Evolutionary conservation across 139 green algal genomes (phyloP).

Genomic region (Auxenochlorella pyrenoidosa): DNA sequence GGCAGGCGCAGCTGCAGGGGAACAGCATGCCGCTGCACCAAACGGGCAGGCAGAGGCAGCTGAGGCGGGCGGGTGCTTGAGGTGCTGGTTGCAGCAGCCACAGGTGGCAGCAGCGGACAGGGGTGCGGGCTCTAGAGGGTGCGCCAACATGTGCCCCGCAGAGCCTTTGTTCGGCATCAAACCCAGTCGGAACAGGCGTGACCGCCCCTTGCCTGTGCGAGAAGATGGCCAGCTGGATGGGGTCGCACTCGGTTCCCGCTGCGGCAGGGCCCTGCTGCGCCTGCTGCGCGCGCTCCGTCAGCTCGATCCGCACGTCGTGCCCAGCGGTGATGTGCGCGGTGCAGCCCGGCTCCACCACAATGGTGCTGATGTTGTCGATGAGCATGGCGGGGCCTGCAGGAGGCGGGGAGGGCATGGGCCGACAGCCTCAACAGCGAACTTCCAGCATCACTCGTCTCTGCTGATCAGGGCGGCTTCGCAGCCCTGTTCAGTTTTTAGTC

Average conservation of each 20-base stretch:
- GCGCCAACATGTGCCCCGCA: not conserved
- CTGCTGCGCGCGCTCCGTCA: conserved; percentile 29
- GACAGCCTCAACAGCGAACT: too few relatives aligned
- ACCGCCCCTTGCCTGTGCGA: conserved; percentile 84
- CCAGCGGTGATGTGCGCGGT: conserved; percentile 79
- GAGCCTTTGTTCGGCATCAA: not conserved
- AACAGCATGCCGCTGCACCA: too few relatives aligned
- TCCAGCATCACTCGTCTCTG: too few relatives aligned
- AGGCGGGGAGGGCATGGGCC: not conserved
- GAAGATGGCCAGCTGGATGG: conserved; percentile 96
- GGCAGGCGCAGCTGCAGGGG: too few relatives aligned
- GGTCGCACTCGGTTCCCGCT: conserved; percentile 69
- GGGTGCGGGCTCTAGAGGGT: too few relatives aligned
- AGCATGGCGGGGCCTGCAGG: conserved; percentile 87
- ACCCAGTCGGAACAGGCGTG: too few relatives aligned
- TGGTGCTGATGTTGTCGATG: conserved; percentile 92
- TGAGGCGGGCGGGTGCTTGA: too few relatives aligned
- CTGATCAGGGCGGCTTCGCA: too few relatives aligned
- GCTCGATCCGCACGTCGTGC: conserved; percentile 83
- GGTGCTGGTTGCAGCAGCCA: too few relatives aligned
- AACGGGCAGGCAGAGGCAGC: too few relatives aligned
- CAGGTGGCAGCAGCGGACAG: too few relatives aligned
- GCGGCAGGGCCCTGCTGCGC: not conserved
- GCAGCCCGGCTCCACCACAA: conserved; percentile 93
- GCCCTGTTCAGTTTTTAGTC: too few relatives aligned